Evolutionary conservation across 164 flowering plant species (phyloP).

Genomic region (Tetracentron sinense): DNA sequence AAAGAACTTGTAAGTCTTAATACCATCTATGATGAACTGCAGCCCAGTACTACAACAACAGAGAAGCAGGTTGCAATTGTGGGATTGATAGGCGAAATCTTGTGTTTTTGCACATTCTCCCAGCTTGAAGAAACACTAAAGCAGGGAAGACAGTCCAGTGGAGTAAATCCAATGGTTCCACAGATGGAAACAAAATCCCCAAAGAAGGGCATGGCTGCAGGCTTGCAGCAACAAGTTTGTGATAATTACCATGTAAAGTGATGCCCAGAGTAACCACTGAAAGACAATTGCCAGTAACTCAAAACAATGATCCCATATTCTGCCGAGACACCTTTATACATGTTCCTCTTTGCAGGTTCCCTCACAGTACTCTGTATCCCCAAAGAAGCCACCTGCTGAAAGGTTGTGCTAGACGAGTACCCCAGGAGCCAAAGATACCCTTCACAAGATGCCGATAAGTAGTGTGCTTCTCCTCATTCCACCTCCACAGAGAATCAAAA

Average conservation of each 20-base stretch:
- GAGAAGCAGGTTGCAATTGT: conserved; percentile 47
- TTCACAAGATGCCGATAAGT: conserved; percentile 47
- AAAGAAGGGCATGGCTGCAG: conserved; percentile 68
- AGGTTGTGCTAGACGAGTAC: too few species aligned
- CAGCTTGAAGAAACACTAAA: conserved; percentile 49
- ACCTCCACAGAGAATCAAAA: conserved; percentile 54
- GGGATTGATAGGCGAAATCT: conserved; percentile 26
- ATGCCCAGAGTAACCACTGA: conserved; percentile 60
- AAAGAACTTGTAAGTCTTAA: conserved; percentile 44
- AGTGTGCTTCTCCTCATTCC: conserved; percentile 54
- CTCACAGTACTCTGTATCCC: conserved; percentile 51
- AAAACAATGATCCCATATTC: conserved; percentile 43
- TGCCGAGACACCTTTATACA: conserved; percentile 55
- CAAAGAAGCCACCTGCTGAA: too few species aligned
- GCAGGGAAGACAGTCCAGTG: conserved; percentile 58
- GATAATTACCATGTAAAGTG: conserved; percentile 37
- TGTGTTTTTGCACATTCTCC: conserved; percentile 31
- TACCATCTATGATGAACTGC: conserved; percentile 40
- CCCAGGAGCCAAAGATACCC: conserved; percentile 59
- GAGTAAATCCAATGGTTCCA: conserved; percentile 70
- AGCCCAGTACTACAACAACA: conserved; percentile 50
- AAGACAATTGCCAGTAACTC: conserved; percentile 58
- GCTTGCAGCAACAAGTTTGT: conserved; percentile 45
- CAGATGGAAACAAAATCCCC: conserved; percentile 64
- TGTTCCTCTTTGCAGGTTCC: conserved; percentile 50